A percentile compares a stretch with the other conserved stretches of the same genome.
Evolutionary conservation across 2,329 filamentous ascomycete species (phyloP).

Genomic region (Laburnicola sp.): DNA sequence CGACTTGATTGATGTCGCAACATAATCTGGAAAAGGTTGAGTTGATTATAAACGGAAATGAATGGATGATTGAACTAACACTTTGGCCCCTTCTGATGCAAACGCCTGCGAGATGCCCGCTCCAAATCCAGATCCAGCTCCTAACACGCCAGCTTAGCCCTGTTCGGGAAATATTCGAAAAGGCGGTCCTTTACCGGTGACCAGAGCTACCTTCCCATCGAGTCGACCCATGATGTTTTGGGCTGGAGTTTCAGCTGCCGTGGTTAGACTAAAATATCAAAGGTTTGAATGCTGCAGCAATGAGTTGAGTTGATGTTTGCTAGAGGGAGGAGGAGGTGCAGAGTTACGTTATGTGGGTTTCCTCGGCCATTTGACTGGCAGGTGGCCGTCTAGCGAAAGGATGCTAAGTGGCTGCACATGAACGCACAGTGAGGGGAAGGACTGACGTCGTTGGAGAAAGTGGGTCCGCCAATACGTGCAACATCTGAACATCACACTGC

Average conservation of each 20-base stretch:
- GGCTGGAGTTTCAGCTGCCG: background rate
- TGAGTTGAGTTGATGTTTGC: background rate
- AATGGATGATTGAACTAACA: slow-evolving; percentile 52
- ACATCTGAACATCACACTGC: no score
- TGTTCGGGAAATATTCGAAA: background rate
- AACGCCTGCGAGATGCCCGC: slow-evolving; percentile 64
- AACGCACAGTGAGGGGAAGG: slow-evolving; percentile 14
- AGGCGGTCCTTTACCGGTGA: slow-evolving; percentile 51
- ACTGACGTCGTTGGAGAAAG: slow-evolving; percentile 12
- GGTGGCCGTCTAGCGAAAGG: slow-evolving; percentile 2
- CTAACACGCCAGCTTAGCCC: slow-evolving; percentile 31
- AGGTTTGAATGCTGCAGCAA: background rate
- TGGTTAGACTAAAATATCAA: background rate
- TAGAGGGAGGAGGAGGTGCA: background rate
- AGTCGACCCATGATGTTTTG: slow-evolving; percentile 47
- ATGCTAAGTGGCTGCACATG: background rate
- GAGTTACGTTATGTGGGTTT: background rate
- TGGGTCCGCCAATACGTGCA: slow-evolving; percentile 6
- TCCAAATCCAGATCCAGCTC: slow-evolving; percentile 66
- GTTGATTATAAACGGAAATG: no score
- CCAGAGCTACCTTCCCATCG: slow-evolving; percentile 59
- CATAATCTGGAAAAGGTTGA: no score
- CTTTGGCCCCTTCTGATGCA: slow-evolving; percentile 61
- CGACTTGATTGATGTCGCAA: slow-evolving; percentile 61
- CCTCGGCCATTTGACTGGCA: slow-evolving; percentile 5